Conservation (phyloP, 2,329 filamentous ascomycete genomes). For the Periglandula ipomoeae region DNA sequence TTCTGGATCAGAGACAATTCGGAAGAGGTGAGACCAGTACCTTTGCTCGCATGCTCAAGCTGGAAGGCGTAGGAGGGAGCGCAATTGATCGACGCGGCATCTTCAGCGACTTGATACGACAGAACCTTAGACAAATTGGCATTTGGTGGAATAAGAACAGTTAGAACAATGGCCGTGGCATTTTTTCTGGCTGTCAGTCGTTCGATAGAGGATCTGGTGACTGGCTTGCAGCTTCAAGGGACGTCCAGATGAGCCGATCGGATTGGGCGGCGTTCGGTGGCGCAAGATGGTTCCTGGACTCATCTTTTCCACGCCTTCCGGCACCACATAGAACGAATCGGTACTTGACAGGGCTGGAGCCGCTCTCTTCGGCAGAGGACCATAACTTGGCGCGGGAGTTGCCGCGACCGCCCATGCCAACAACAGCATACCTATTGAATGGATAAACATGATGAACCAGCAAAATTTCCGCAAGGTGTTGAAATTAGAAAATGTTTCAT, state of each 20-base stretch:
- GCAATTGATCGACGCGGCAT: constrained; percentile 28
- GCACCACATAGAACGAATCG: neutral
- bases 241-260: neutral
- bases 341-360: neutral
- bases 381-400: neutral
- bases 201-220: constrained; percentile 30
- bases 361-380: too few species aligned
- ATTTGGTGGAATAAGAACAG: constrained; percentile 27
- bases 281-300: constrained; percentile 1
- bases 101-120: constrained; percentile 33
- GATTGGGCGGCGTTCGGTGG: neutral
- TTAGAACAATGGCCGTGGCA: constrained; percentile 28
- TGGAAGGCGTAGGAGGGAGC: constrained; percentile 19
- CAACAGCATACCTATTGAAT: neutral
- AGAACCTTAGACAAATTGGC: constrained; percentile 21
- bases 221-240: constrained; percentile 10
- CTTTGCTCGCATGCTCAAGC: constrained; percentile 15
- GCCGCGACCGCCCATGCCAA: neutral
- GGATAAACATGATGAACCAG: too few species aligned
- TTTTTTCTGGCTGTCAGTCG: constrained; percentile 25
- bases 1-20: constrained; percentile 15
- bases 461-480: too few species aligned
- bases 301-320: neutral
- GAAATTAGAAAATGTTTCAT: too few species aligned
- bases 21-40: constrained; percentile 18